Conservation (phyloP, 805 yeast species). For the Zygosaccharomyces rouxii region DNA sequence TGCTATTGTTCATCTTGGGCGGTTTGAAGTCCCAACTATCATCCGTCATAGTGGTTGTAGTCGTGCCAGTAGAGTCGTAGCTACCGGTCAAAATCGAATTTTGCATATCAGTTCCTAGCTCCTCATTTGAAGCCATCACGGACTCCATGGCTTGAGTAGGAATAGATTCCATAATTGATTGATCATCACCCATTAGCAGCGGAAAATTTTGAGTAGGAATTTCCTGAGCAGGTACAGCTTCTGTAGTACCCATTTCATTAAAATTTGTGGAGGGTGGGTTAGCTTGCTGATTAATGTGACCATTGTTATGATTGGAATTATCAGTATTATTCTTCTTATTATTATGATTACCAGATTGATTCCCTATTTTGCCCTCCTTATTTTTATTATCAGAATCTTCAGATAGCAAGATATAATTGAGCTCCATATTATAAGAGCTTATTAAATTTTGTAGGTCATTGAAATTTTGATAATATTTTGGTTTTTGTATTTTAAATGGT, state of each 20-base stretch:
- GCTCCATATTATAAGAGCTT: slow-evolving; percentile 10
- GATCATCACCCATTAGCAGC: not conserved
- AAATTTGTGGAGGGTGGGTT: not conserved
- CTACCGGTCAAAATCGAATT: not conserved
- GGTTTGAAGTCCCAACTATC: not conserved
- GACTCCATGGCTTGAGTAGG: not conserved
- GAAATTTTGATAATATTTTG: slow-evolving; percentile 1
- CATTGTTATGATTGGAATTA: not conserved
- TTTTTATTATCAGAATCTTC: not conserved
- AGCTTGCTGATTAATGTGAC: not conserved
- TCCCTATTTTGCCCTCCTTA: not conserved
- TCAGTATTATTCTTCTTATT: not conserved
- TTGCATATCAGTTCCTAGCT: not conserved
- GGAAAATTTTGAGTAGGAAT: not conserved
- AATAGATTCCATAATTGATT: not conserved
- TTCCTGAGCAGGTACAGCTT: not conserved
- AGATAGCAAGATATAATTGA: slow-evolving; percentile 10
- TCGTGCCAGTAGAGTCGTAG: not conserved
- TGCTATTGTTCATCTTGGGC: not conserved
- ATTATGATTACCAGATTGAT: not conserved
- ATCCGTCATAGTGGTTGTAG: not conserved
- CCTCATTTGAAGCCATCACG: not conserved
- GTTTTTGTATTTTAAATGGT: slow-evolving; percentile 11
- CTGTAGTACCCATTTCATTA: not conserved
- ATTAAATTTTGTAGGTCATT: slow-evolving; percentile 6